phyloP scores from a whole-genome alignment of 148 eudicot species.

The Persicaria maculosa region DNA sequence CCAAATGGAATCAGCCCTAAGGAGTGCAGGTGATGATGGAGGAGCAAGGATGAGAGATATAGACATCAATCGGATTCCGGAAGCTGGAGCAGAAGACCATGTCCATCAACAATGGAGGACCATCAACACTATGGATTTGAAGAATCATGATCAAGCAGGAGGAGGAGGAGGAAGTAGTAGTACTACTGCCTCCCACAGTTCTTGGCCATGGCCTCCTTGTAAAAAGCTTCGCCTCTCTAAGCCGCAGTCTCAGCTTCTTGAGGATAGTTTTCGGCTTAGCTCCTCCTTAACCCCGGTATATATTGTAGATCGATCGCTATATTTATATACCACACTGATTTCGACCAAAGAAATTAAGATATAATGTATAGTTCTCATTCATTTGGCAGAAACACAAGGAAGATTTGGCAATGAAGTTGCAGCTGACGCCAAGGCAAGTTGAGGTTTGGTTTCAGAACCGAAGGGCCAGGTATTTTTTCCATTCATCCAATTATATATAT shows the following conservation, averaged over 20 bases:
- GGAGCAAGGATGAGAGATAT: neutral
- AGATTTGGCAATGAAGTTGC: neutral
- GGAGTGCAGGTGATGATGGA: neutral
- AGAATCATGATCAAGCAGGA: neutral
- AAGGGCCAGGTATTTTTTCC: neutral
- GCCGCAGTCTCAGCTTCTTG: neutral
- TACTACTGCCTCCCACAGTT: no score
- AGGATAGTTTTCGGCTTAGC: neutral
- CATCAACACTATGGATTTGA: neutral
- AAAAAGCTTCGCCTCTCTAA: neutral
- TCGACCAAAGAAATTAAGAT: no score
- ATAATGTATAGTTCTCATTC: no score
- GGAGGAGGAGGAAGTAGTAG: neutral
- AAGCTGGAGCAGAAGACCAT: neutral
- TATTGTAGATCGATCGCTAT: neutral
- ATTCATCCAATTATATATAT: neutral
- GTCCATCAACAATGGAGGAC: neutral
- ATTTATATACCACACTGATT: no score
- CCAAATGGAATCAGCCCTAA: no score
- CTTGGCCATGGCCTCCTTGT: neutral
- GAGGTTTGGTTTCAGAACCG: constrained; percentile 7
- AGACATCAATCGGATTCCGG: neutral
- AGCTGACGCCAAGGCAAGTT: neutral
- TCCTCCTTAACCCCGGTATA: neutral
- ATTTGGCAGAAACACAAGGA: neutral